phyloP scores from a whole-genome alignment of 139 green algal genomes.

The Gonium pectorale region DNA sequence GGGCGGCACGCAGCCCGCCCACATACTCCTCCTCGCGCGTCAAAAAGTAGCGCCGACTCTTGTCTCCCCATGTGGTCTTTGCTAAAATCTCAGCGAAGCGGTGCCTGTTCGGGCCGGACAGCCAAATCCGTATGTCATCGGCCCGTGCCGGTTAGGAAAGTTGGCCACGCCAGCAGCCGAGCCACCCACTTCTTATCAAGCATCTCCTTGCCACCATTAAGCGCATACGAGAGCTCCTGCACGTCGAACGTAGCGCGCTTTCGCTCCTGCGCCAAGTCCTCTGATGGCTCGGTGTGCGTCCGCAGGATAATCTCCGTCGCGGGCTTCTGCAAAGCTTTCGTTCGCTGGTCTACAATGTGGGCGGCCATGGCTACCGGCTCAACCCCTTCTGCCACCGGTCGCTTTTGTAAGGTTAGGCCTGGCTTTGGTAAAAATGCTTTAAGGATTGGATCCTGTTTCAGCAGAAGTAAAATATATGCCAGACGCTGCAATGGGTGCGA shows the following conservation, averaged over 20 bases:
- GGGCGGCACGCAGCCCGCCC: conserved; percentile 70
- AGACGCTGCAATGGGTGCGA: too few relatives aligned
- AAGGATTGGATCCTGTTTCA: too few relatives aligned
- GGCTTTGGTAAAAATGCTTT: too few relatives aligned
- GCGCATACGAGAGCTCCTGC: conserved; percentile 68
- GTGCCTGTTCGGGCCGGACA: conserved; percentile 61
- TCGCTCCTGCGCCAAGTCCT: conserved; percentile 74
- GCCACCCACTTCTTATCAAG: conserved; percentile 75
- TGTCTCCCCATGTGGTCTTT: conserved; percentile 80
- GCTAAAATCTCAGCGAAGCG: conserved; percentile 72
- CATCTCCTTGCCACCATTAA: conserved; percentile 81
- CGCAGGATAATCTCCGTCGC: conserved; percentile 43
- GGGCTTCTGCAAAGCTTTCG: conserved; percentile 41
- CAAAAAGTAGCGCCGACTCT: conserved; percentile 81
- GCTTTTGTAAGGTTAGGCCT: too few relatives aligned
- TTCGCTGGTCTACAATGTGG: conserved; percentile 35
- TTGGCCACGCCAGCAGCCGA: too few relatives aligned
- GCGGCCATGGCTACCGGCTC: too few relatives aligned
- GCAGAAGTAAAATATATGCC: too few relatives aligned
- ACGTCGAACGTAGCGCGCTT: conserved; percentile 74
- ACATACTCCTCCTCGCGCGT: conserved; percentile 87
- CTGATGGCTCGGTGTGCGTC: conserved; percentile 41
- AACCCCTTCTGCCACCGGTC: too few relatives aligned
- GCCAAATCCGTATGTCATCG: too few relatives aligned
- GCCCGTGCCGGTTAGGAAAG: too few relatives aligned